phyloP scores from a whole-genome alignment of 1,139 yeast species.

The Candida neerlandica region DNA sequence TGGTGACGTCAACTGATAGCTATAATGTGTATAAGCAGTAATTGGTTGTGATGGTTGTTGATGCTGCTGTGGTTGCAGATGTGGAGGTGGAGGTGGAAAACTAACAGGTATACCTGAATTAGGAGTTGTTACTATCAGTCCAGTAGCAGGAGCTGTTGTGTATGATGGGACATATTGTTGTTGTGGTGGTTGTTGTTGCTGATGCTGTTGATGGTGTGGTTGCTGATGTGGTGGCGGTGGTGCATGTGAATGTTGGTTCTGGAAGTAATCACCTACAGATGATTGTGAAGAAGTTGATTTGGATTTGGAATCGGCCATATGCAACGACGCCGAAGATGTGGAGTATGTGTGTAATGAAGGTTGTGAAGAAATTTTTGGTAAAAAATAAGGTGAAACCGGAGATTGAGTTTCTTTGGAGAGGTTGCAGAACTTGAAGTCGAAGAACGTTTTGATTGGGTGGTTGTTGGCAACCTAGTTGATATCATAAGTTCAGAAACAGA shows the following conservation, averaged over 20 bases:
- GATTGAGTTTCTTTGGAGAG: conserved; percentile 2
- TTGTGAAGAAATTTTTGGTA: conserved; percentile 4
- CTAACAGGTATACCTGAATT: conserved; percentile 4
- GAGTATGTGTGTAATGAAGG: conserved; percentile 7
- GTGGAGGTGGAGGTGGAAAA: conserved; percentile 5
- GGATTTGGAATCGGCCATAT: conserved; percentile 5
- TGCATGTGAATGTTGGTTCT: no score
- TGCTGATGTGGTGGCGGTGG: no score
- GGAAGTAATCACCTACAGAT: neutral
- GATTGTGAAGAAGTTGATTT: conserved; percentile 3
- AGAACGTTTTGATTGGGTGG: neutral
- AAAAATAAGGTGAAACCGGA: conserved; percentile 4
- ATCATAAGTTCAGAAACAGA: conserved; percentile 38
- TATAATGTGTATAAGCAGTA: conserved; percentile 1
- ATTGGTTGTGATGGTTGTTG: conserved; percentile 1
- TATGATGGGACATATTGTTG: conserved; percentile 1
- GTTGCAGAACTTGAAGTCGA: neutral
- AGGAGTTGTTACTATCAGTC: conserved; percentile 4
- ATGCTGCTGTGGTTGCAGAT: neutral
- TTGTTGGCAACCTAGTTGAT: conserved; percentile 6
- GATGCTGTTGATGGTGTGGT: no score
- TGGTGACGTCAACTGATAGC: neutral
- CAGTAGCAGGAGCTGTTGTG: neutral
- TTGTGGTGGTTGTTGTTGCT: conserved; percentile 1
- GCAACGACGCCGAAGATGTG: conserved; percentile 2